phyloP scores from a whole-genome alignment of 495 filamentous ascomycete genomes.

The Pseudomonodictys pantanalensis region DNA sequence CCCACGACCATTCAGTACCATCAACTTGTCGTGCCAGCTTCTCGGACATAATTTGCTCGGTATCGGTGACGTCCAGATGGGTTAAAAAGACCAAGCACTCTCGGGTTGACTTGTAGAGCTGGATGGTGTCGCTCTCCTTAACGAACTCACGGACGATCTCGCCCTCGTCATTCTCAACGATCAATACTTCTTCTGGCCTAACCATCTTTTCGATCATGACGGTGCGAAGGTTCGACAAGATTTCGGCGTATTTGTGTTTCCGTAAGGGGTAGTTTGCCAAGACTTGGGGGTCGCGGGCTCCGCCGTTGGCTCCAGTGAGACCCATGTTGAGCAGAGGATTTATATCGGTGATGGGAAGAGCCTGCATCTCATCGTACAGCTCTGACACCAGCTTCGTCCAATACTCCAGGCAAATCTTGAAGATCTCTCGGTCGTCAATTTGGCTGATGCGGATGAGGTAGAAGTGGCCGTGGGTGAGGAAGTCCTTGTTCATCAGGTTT shows the following conservation, averaged over 20 bases:
- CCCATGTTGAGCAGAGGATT: constrained; percentile 82
- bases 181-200: constrained; percentile 93
- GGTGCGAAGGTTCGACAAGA: constrained; percentile 86
- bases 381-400: constrained; percentile 99
- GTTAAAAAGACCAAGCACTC: constrained; percentile 98
- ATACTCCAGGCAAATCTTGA: constrained; percentile 98
- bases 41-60: constrained; percentile 98
- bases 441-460: constrained; percentile 97
- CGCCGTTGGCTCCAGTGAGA: constrained; percentile 63
- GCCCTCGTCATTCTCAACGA: constrained; percentile 98
- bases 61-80: constrained; percentile 95
- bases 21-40: constrained; percentile 94
- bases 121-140: constrained; percentile 98
- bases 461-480: constrained; percentile 90
- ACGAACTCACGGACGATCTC: constrained; percentile 99
- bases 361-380: constrained; percentile 98
- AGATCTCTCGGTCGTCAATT: constrained; percentile 97
- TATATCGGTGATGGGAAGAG: constrained; percentile 83
- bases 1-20: constrained; percentile 96
- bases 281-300: constrained; percentile 77
- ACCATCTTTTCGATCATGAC: constrained; percentile 99
- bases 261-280: constrained; percentile 84
- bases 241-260: constrained; percentile 95
- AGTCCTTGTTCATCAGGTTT: constrained; percentile 90
- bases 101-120: constrained; percentile 97